phyloP scores from a whole-genome alignment of 352 stramenopile species.

The Globisporangium takayamanum region DNA sequence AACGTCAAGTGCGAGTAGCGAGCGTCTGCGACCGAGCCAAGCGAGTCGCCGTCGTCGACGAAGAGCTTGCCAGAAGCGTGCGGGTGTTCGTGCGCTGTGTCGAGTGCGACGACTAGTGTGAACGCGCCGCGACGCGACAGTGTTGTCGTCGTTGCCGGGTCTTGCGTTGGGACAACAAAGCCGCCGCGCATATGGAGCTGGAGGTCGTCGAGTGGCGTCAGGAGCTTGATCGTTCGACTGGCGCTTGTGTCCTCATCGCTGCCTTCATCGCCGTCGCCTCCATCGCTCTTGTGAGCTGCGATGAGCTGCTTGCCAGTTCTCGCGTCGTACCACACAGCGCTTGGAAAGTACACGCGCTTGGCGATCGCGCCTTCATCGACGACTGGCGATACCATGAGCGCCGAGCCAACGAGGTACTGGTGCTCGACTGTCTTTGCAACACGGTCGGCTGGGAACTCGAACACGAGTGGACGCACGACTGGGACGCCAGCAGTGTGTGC shows the following conservation, averaged over 20 bases:
- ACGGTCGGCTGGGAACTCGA: slow-evolving; percentile 60
- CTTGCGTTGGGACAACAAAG: slow-evolving; percentile 53
- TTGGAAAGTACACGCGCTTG: slow-evolving; percentile 54
- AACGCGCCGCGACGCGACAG: slow-evolving; percentile 51
- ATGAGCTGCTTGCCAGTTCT: slow-evolving; percentile 37
- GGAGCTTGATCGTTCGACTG: slow-evolving; percentile 24
- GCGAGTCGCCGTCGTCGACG: slow-evolving; percentile 66
- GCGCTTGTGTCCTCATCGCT: slow-evolving; percentile 3
- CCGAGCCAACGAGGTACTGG: slow-evolving; percentile 67
- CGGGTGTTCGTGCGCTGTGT: slow-evolving; percentile 13
- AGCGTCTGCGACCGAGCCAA: slow-evolving; percentile 47
- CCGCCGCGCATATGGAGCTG: slow-evolving; percentile 67
- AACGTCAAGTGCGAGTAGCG: slow-evolving; percentile 54
- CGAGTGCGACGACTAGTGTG: slow-evolving; percentile 45
- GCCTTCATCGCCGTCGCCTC: too few relatives aligned
- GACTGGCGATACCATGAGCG: slow-evolving; percentile 77
- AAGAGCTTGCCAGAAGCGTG: slow-evolving; percentile 57
- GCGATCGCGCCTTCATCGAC: slow-evolving; percentile 57
- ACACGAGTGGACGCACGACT: slow-evolving; percentile 45
- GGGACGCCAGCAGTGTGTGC: slow-evolving; percentile 37
- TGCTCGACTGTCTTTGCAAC: slow-evolving; percentile 32
- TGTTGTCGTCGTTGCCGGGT: slow-evolving; percentile 43
- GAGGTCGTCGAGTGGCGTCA: slow-evolving; percentile 47
- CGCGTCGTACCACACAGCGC: slow-evolving; percentile 61
- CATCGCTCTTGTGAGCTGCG: background rate